Percentiles rank a stretch among this genome's conserved stretches.
phyloP scores from a whole-genome alignment of 2,329 filamentous ascomycete genomes.

The Colletotrichum euphorbiae region DNA sequence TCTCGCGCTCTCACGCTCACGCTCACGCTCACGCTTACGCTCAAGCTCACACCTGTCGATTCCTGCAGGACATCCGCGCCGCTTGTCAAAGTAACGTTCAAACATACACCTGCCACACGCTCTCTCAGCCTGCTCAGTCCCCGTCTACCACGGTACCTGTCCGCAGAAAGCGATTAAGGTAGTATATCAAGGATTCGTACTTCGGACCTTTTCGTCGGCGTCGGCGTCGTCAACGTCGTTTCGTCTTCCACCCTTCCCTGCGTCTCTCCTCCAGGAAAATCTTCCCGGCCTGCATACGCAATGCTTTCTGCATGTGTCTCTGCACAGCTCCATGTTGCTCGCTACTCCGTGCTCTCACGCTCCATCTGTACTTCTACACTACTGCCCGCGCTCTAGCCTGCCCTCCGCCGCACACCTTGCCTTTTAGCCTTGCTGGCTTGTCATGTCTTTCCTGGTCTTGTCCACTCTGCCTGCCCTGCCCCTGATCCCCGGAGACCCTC shows the following conservation, averaged over 20 bases:
- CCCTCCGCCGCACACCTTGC: constrained; percentile 31
- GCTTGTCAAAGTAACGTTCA: background rate
- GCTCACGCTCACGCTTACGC: background rate
- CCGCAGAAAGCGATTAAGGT: too few relatives aligned
- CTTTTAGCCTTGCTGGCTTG: constrained; percentile 28
- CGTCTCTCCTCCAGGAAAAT: background rate
- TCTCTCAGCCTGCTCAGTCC: constrained; percentile 4
- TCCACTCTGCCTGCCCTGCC: constrained; percentile 21
- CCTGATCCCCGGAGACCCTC: constrained; percentile 20
- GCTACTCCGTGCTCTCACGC: background rate
- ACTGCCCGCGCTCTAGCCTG: constrained; percentile 13
- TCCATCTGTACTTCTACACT: background rate
- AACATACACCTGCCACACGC: constrained; percentile 3
- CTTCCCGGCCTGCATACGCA: background rate
- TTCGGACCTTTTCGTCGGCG: too few relatives aligned
- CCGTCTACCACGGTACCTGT: background rate
- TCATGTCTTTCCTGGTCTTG: constrained; percentile 2
- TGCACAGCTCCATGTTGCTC: background rate
- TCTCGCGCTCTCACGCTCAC: background rate
- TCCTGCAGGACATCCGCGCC: constrained; percentile 1
- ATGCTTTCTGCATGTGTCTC: background rate
- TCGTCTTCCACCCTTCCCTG: background rate
- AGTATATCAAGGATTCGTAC: too few relatives aligned
- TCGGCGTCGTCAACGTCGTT: too few relatives aligned
- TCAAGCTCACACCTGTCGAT: background rate